Conservation (phyloP, 345 rosid species). For the Xanthoceras sorbifolium region DNA sequence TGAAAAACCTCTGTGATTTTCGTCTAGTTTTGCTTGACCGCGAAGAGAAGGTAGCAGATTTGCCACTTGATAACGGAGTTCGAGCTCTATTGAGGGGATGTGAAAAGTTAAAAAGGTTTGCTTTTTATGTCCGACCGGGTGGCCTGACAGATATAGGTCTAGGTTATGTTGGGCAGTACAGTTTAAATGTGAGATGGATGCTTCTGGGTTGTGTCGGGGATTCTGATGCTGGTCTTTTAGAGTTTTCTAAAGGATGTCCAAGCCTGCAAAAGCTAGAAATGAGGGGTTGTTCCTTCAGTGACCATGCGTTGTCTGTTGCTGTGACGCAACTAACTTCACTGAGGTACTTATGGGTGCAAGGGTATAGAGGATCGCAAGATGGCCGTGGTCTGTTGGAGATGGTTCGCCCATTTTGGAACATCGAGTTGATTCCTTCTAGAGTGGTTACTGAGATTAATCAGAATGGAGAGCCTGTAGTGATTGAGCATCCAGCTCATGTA, state of each 20-base stretch:
- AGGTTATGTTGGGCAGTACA: conserved; percentile 69
- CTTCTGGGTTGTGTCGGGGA: conserved; percentile 83
- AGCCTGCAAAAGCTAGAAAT: conserved; percentile 87
- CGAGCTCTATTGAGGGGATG: conserved; percentile 81
- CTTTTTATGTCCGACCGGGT: conserved; percentile 74
- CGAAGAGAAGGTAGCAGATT: conserved; percentile 70
- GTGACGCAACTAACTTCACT: conserved; percentile 63
- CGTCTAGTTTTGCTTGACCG: conserved; percentile 86
- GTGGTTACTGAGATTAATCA: conserved; percentile 29
- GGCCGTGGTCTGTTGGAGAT: conserved; percentile 67
- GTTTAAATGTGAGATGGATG: conserved; percentile 90
- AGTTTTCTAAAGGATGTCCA: conserved; percentile 85
- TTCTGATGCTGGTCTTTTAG: conserved; percentile 72
- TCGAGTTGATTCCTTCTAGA: conserved; percentile 78
- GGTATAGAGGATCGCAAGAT: conserved; percentile 55
- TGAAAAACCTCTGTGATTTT: conserved; percentile 77
- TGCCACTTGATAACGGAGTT: conserved; percentile 94
- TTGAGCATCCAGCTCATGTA: conserved; percentile 81
- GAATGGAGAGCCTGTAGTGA: conserved; percentile 29
- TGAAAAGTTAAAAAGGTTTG: conserved; percentile 77
- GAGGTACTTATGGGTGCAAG: conserved; percentile 97
- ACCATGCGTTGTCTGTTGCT: conserved; percentile 67
- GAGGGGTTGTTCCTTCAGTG: conserved; percentile 91
- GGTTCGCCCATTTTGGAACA: conserved; percentile 96
- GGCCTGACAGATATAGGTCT: conserved; percentile 87